These are phyloP conservation scores for Candida fluviatilis DNA, from an alignment of 805 yeast species.

Conservation along the genomic window DNA sequence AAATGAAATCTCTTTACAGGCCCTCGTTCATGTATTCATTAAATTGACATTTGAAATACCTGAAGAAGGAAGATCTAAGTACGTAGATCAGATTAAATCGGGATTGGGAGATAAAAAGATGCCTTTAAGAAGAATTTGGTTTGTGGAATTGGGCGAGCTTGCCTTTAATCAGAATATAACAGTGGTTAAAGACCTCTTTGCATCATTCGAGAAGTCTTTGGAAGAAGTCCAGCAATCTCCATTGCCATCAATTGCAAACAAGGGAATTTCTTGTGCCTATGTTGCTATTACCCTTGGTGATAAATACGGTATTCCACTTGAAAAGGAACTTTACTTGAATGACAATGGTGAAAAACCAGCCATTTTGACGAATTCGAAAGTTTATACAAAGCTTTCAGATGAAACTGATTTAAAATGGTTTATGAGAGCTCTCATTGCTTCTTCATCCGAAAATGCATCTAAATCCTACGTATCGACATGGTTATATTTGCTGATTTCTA, in stretches of 20 bases:
- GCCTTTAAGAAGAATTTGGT: slow-evolving; percentile 67
- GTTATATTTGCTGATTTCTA: slow-evolving; percentile 45
- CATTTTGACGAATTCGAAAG: slow-evolving; percentile 42
- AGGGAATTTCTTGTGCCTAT: slow-evolving; percentile 52
- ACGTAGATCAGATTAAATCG: slow-evolving; percentile 31
- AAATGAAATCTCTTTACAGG: slow-evolving; percentile 59
- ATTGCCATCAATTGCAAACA: slow-evolving; percentile 47
- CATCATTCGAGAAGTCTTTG: slow-evolving; percentile 23
- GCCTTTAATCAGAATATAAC: slow-evolving; percentile 12
- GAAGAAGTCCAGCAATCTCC: slow-evolving; percentile 50
- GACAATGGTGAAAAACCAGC: slow-evolving; percentile 44
- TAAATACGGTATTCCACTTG: slow-evolving; percentile 10
- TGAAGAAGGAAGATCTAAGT: slow-evolving; percentile 3
- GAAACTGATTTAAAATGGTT: slow-evolving; percentile 52
- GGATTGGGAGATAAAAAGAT: slow-evolving; percentile 68
- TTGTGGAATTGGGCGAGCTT: slow-evolving; percentile 41
- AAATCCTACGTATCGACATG: slow-evolving; percentile 24
- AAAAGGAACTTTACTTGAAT: slow-evolving; percentile 18
- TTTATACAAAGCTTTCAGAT: slow-evolving; percentile 46
- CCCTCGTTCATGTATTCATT: slow-evolving; percentile 50
- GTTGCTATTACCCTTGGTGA: slow-evolving; percentile 32
- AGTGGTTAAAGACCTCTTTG: slow-evolving; percentile 12
- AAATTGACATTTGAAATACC: slow-evolving; percentile 20
- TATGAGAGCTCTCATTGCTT: slow-evolving; percentile 35
- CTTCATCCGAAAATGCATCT: background rate